Percentiles rank a stretch among this genome's conserved stretches.
phyloP scores from a whole-genome alignment of 768 basidiomycete genomes.

The Podaxis mareebaensis region DNA sequence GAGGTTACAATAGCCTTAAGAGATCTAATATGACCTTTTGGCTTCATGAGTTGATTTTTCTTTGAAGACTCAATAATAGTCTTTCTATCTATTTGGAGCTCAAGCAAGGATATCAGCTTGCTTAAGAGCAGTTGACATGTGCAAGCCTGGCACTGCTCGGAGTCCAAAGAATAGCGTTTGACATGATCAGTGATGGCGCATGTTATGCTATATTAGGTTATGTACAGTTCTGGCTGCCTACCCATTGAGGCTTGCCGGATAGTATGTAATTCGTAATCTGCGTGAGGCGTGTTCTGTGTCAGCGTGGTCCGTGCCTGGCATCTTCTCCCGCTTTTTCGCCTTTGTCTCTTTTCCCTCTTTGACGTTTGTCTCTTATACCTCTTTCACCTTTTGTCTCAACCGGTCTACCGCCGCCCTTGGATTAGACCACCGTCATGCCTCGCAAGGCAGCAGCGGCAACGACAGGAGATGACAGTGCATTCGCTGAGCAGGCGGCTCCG shows the following conservation, averaged over 20 bases:
- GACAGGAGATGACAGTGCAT: slow-evolving; percentile 27
- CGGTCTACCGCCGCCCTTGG: background rate
- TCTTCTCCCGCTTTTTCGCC: background rate
- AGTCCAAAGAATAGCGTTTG: too few species aligned
- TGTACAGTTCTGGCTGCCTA: slow-evolving; percentile 10
- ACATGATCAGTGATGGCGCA: background rate
- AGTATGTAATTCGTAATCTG: slow-evolving; percentile 2
- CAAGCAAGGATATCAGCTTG: too few species aligned
- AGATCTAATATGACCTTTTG: too few species aligned
- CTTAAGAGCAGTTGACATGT: too few species aligned
- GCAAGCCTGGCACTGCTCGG: too few species aligned
- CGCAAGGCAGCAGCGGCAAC: slow-evolving; percentile 27
- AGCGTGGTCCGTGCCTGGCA: slow-evolving; percentile 1
- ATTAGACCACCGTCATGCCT: slow-evolving; percentile 30
- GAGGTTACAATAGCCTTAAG: too few species aligned
- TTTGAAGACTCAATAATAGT: too few species aligned
- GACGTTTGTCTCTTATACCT: background rate
- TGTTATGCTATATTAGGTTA: background rate
- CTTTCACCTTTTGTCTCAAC: background rate
- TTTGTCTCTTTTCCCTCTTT: background rate
- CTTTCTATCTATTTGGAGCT: too few species aligned
- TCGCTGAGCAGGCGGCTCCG: slow-evolving; percentile 35
- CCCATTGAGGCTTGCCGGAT: slow-evolving; percentile 8
- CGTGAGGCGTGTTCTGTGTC: background rate
- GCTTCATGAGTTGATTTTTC: too few species aligned